These are phyloP conservation scores for Magnolia kwangsiensis DNA, from an alignment of 164 flowering plant genomes.

Conservation along the genomic window DNA sequence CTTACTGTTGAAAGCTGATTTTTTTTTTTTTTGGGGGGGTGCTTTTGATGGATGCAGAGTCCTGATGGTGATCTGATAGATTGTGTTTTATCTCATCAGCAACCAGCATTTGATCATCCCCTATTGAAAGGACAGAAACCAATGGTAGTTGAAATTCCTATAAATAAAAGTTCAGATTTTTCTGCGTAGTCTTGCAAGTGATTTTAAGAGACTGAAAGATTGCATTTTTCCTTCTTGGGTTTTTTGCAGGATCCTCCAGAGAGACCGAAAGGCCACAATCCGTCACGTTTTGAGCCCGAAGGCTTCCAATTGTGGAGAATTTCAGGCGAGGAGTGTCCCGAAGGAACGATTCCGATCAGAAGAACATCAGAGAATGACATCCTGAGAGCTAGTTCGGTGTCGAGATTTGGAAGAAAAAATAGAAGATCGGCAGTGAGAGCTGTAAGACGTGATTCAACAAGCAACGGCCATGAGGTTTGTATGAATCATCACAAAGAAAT, in stretches of 20 bases:
- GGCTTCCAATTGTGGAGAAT: slow-evolving; percentile 67
- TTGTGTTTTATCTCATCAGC: slow-evolving; percentile 79
- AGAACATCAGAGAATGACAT: slow-evolving; percentile 81
- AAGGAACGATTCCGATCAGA: slow-evolving; percentile 86
- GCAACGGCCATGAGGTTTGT: slow-evolving; percentile 93
- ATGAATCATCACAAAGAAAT: neutral
- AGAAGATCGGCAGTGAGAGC: slow-evolving; percentile 21
- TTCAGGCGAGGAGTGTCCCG: slow-evolving; percentile 74
- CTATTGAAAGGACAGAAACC: slow-evolving; percentile 72
- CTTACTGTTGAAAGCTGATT: slow-evolving; percentile 1
- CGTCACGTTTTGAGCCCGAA: slow-evolving; percentile 28
- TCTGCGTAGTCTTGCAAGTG: neutral
- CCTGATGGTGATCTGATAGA: slow-evolving; percentile 95
- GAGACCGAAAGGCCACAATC: slow-evolving; percentile 56
- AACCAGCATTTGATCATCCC: slow-evolving; percentile 99
- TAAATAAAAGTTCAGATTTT: neutral
- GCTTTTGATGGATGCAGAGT: slow-evolving; percentile 47
- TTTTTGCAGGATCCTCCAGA: slow-evolving; percentile 74
- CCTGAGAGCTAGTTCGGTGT: slow-evolving; percentile 55
- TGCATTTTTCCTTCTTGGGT: neutral
- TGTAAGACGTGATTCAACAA: slow-evolving; percentile 61
- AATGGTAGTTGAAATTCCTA: slow-evolving; percentile 42
- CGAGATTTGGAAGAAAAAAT: slow-evolving; percentile 66
- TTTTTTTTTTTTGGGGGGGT: neutral
- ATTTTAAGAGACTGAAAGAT: slow-evolving; percentile 1